These are phyloP conservation scores for Angomonas ambiguus DNA, from an alignment of 208 protist genomes.

Conservation along the genomic window DNA sequence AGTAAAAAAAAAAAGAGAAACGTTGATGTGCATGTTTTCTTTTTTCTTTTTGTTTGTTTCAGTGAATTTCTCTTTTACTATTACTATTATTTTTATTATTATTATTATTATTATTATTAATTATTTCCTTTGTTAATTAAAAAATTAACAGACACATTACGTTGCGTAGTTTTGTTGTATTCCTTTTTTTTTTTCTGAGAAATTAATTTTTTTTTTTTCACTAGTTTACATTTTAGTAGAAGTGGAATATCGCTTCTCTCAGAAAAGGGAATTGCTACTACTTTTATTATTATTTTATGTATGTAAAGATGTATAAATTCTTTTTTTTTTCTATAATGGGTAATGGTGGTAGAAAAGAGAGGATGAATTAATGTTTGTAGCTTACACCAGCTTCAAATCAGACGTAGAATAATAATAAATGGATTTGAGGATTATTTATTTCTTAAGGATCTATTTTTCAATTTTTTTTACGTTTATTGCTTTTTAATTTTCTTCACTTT, in stretches of 20 bases:
- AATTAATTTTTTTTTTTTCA: constrained; percentile 2
- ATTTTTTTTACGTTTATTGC: background rate
- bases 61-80: constrained; percentile 2
- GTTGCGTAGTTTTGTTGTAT: background rate
- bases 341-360: background rate
- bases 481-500: constrained; percentile 8
- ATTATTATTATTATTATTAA: background rate
- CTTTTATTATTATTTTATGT: background rate
- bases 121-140: background rate
- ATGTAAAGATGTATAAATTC: background rate
- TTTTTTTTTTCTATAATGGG: background rate
- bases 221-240: constrained; percentile 1
- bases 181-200: background rate
- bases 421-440: constrained; percentile 6
- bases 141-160: background rate
- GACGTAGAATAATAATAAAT: too few species aligned
- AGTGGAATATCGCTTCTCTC: background rate
- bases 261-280: too few species aligned
- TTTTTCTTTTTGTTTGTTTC: constrained; percentile 4
- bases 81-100: background rate
- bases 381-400: too few species aligned
- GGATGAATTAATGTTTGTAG: background rate
- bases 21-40: constrained; percentile 1
- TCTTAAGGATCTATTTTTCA: constrained; percentile 8
- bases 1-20: constrained; percentile 1